phyloP scores from a whole-genome alignment of 2,329 filamentous ascomycete genomes.

The Lasiodiplodia sp. region DNA sequence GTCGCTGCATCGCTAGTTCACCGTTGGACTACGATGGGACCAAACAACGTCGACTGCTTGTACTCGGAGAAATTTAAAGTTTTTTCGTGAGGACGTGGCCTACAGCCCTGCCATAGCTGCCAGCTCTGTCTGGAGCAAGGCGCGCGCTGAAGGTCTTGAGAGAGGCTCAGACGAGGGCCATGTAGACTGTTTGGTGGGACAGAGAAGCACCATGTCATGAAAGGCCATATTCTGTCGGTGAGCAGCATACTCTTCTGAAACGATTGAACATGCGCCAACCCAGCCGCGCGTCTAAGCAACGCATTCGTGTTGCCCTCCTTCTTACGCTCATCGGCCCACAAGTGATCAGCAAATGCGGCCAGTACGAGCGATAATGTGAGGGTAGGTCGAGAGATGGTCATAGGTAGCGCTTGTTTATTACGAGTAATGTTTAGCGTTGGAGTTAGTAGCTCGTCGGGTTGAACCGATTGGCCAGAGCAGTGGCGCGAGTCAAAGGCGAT shows the following conservation, averaged over 20 bases:
- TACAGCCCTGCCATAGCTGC: neutral
- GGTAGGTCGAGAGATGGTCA: neutral
- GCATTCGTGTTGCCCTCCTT: slow-evolving; percentile 3
- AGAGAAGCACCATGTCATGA: neutral
- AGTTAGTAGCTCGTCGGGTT: slow-evolving; percentile 3
- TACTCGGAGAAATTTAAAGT: slow-evolving; percentile 8
- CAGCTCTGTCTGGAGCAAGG: neutral
- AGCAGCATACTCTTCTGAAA: slow-evolving; percentile 13
- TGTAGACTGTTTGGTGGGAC: neutral
- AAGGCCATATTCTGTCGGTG: slow-evolving; percentile 7
- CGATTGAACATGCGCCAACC: slow-evolving; percentile 13
- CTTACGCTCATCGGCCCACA: slow-evolving; percentile 10
- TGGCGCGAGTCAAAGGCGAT: slow-evolving; percentile 12
- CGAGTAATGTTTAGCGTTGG: slow-evolving; percentile 11
- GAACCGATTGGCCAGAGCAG: slow-evolving; percentile 4
- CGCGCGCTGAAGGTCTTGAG: neutral
- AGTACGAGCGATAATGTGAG: neutral
- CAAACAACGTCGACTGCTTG: neutral
- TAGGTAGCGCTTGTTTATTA: neutral
- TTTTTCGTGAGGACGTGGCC: slow-evolving; percentile 1
- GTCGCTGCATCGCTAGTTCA: neutral
- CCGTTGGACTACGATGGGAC: neutral
- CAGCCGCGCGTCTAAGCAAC: slow-evolving; percentile 22
- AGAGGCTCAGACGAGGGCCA: slow-evolving; percentile 2
- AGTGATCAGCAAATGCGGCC: neutral